These are phyloP conservation scores for Chrysoporthe deuterocubensis DNA, from an alignment of 2,329 filamentous ascomycete species.

Conservation along the genomic window DNA sequence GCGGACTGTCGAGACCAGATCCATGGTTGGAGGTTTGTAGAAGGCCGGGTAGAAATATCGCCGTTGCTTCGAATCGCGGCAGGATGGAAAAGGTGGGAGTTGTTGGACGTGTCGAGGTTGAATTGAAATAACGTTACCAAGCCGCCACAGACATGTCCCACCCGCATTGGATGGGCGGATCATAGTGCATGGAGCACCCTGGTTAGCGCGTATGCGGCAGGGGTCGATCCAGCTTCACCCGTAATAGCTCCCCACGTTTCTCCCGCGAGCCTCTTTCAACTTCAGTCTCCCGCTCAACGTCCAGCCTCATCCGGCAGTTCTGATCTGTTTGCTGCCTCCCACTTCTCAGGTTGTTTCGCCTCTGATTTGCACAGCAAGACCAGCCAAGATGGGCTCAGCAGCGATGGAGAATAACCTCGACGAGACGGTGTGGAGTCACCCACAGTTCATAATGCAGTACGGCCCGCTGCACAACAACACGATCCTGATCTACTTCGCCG, in stretches of 20 bases:
- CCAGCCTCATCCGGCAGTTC: background rate
- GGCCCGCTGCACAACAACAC: conserved; percentile 67
- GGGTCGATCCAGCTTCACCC: background rate
- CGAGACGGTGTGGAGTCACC: conserved; percentile 69
- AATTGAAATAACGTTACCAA: background rate
- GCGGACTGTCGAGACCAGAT: conserved; percentile 88
- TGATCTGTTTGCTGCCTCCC: background rate
- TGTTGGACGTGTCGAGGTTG: background rate
- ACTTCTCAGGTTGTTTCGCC: background rate
- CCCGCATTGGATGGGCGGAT: background rate
- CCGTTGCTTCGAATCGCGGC: background rate
- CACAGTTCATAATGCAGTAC: conserved; percentile 52
- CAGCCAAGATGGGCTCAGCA: conserved; percentile 45
- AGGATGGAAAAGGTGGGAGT: background rate
- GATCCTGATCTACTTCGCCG: conserved; percentile 69
- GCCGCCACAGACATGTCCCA: background rate
- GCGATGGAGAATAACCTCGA: conserved; percentile 59
- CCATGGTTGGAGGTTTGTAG: conserved; percentile 60
- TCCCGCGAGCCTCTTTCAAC: conserved; percentile 3
- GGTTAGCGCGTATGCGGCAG: background rate
- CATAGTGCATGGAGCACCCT: conserved; percentile 5
- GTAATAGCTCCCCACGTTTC: background rate
- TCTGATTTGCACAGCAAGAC: background rate
- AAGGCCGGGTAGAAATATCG: background rate
- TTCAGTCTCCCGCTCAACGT: background rate